A percentile compares a stretch with the other conserved stretches of the same genome.
Evolutionary conservation across 2,329 filamentous ascomycete species (phyloP).

Genomic region (Bisporella sp.): DNA sequence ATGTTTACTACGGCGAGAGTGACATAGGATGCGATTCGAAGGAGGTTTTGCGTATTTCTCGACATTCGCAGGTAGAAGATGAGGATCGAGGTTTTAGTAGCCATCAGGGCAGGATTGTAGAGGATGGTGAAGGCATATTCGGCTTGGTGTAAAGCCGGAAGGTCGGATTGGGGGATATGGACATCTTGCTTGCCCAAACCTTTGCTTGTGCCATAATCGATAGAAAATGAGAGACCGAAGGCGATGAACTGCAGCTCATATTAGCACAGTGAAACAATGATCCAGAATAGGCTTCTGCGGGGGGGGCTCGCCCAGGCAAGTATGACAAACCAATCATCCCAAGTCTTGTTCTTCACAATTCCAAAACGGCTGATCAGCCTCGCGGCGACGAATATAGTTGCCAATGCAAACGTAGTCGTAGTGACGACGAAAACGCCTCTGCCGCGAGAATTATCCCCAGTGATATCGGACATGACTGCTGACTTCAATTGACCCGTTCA

Average conservation of each 20-base stretch:
- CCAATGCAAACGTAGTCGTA: slow-evolving; percentile 57
- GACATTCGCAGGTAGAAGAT: slow-evolving; percentile 83
- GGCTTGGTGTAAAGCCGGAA: slow-evolving; percentile 44
- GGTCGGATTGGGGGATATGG: slow-evolving; percentile 45
- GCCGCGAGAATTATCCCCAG: slow-evolving; percentile 32
- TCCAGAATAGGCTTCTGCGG: too few species aligned
- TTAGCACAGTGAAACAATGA: too few species aligned
- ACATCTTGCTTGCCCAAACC: slow-evolving; percentile 61
- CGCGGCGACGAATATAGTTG: slow-evolving; percentile 67
- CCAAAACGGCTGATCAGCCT: slow-evolving; percentile 66
- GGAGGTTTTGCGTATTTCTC: slow-evolving; percentile 66
- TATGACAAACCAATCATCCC: slow-evolving; percentile 77
- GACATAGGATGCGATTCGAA: slow-evolving; percentile 75
- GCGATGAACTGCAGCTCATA: slow-evolving; percentile 46
- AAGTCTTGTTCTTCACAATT: slow-evolving; percentile 64
- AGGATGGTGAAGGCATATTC: slow-evolving; percentile 60
- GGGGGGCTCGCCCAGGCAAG: slow-evolving; percentile 68
- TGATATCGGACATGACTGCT: too few species aligned
- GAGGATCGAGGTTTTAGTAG: slow-evolving; percentile 86
- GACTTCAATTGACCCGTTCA: too few species aligned
- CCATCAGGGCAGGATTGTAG: slow-evolving; percentile 84
- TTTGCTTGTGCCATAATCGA: slow-evolving; percentile 54
- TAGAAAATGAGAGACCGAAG: slow-evolving; percentile 59
- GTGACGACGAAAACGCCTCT: slow-evolving; percentile 63
- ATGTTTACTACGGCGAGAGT: slow-evolving; percentile 73